Evolutionary conservation across 2,329 filamentous ascomycete genomes (phyloP).

Genomic region (Aureobasidium sp.): DNA sequence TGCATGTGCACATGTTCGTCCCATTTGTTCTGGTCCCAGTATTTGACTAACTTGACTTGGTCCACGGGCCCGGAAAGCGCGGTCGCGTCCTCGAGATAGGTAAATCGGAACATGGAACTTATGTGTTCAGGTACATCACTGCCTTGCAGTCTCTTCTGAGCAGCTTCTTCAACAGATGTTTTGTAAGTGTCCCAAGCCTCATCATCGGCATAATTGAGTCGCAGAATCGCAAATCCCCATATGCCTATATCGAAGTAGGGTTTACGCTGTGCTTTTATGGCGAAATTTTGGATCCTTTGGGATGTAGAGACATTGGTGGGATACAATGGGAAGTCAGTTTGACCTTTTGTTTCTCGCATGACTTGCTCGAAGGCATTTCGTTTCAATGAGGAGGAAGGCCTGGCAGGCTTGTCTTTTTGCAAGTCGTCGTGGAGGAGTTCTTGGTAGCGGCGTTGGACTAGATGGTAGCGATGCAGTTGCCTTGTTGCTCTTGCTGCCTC

Average conservation of each 20-base stretch:
- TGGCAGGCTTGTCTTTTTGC: background rate
- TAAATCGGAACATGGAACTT: background rate
- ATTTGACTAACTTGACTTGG: background rate
- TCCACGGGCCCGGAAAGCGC: background rate
- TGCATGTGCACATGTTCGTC: background rate
- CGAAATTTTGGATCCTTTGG: background rate
- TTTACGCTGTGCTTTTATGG: background rate
- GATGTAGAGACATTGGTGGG: background rate
- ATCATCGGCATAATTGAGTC: background rate
- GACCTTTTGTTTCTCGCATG: background rate
- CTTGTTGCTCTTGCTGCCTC: background rate
- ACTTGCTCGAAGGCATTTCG: background rate
- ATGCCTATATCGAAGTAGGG: background rate
- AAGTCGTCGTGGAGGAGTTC: background rate
- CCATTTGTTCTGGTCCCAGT: background rate
- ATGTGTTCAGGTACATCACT: background rate
- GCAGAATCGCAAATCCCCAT: background rate
- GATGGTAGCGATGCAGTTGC: background rate
- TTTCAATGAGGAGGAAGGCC: background rate
- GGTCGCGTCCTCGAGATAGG: background rate
- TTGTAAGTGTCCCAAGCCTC: background rate
- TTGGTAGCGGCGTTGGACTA: background rate
- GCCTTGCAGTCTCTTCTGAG: background rate
- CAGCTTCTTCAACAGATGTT: background rate
- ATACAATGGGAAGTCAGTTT: background rate